phyloP scores from a whole-genome alignment of 345 rosid species.

The Triadica sebifera region DNA sequence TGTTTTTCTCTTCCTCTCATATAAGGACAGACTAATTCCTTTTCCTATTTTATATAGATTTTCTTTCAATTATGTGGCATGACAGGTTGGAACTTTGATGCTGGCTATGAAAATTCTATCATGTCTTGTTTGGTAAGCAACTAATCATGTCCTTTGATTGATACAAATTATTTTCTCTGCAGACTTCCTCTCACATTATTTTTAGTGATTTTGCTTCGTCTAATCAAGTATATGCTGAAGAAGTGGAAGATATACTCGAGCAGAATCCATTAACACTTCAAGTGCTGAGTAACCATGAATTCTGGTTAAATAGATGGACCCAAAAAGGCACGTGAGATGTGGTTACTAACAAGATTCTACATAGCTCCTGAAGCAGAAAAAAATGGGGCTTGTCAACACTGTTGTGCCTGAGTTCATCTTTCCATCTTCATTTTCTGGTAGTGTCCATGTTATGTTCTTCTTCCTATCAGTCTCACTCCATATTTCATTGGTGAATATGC shows the following conservation, averaged over 20 bases:
- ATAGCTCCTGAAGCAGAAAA: constrained; percentile 83
- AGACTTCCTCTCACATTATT: background rate
- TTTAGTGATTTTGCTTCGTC: background rate
- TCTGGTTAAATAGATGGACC: constrained; percentile 66
- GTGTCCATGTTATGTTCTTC: background rate
- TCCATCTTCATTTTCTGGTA: background rate
- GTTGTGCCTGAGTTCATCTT: constrained; percentile 60
- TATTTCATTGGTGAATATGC: background rate
- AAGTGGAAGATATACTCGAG: background rate
- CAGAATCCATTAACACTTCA: background rate
- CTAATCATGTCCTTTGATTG: background rate
- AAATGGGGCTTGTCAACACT: constrained; percentile 89
- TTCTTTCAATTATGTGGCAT: background rate
- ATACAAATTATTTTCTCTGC: background rate
- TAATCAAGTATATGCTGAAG: background rate
- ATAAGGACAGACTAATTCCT: background rate
- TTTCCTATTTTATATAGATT: background rate
- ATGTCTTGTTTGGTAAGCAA: constrained; percentile 88
- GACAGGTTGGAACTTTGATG: constrained; percentile 97
- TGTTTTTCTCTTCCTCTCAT: background rate
- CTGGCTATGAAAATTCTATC: constrained; percentile 92
- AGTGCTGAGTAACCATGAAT: background rate
- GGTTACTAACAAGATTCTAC: constrained; percentile 89
- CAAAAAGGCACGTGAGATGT: constrained; percentile 91
- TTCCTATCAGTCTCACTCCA: background rate